phyloP scores from a whole-genome alignment of 1,139 yeast genomes.

The Pichia sp. region DNA sequence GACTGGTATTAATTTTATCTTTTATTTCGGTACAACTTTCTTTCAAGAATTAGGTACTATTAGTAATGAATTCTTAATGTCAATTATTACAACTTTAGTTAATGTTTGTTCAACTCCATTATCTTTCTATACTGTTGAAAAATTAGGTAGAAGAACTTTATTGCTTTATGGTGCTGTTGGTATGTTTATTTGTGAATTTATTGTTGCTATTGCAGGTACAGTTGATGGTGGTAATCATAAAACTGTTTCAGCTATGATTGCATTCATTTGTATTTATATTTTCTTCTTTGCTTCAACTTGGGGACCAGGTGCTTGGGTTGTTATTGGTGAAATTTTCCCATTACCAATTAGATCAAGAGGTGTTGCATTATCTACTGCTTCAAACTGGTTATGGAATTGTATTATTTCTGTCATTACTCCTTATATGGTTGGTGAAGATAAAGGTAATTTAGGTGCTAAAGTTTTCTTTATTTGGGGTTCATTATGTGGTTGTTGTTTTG shows the following conservation, averaged over 20 bases:
- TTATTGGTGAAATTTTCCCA: constrained; percentile 54
- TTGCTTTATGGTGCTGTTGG: constrained; percentile 50
- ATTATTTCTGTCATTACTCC: constrained; percentile 33
- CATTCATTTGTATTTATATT: constrained; percentile 48
- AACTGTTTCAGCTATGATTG: constrained; percentile 36
- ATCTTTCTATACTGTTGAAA: constrained; percentile 36
- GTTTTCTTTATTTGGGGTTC: constrained; percentile 75
- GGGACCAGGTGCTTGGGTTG: constrained; percentile 45
- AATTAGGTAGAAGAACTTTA: constrained; percentile 47
- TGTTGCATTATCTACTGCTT: constrained; percentile 32
- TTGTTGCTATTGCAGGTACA: constrained; percentile 56
- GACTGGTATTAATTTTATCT: constrained; percentile 70
- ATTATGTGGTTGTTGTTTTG: constrained; percentile 29
- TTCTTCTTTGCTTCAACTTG: constrained; percentile 52
- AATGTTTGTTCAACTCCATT: constrained; percentile 42
- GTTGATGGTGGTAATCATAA: constrained; percentile 27
- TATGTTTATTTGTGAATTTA: constrained; percentile 54
- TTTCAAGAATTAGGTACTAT: constrained; percentile 50
- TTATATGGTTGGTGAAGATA: constrained; percentile 48
- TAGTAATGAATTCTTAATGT: constrained; percentile 38
- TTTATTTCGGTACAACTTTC: constrained; percentile 63
- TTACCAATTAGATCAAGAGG: constrained; percentile 49
- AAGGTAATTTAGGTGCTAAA: constrained; percentile 57
- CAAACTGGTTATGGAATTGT: constrained; percentile 37
- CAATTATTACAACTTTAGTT: constrained; percentile 59